Percentiles rank a stretch among this genome's conserved stretches.
These are phyloP conservation scores for Flaveria linearis DNA, from an alignment of 129 eudicot genomes.

Conservation along the genomic window DNA sequence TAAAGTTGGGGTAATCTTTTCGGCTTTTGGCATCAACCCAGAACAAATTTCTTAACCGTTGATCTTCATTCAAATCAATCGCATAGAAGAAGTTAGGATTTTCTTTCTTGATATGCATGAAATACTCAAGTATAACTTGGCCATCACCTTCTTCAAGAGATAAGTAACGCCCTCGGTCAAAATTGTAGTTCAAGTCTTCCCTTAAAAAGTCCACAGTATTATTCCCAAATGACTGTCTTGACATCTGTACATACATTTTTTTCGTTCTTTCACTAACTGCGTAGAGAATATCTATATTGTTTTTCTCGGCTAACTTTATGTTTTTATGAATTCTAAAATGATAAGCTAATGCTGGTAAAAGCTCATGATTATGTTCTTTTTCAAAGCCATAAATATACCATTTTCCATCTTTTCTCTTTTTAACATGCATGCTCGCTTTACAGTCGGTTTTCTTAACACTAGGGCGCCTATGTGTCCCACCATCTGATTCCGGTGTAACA, in stretches of 20 bases:
- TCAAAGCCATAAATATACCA: conserved; percentile 46
- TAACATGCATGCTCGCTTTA: conserved; percentile 51
- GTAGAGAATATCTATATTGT: conserved; percentile 44
- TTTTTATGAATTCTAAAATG: conserved; percentile 44
- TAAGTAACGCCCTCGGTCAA: conserved; percentile 35
- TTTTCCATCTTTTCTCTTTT: conserved; percentile 41
- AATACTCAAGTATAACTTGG: conserved; percentile 38
- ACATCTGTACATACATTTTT: conserved; percentile 49
- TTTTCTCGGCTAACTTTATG: conserved; percentile 47
- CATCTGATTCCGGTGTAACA: conserved; percentile 43
- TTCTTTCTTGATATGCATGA: conserved; percentile 43
- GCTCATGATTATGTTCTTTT: conserved; percentile 44
- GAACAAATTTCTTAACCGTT: conserved; percentile 39
- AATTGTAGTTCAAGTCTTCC: conserved; percentile 30
- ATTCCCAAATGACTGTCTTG: conserved; percentile 32
- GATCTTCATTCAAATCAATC: conserved; percentile 41
- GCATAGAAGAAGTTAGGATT: conserved; percentile 46
- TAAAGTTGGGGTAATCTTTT: conserved; percentile 33
- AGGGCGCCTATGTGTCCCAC: conserved; percentile 37
- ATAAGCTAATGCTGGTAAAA: conserved; percentile 43
- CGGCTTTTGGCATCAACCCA: conserved; percentile 51
- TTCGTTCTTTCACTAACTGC: conserved; percentile 46
- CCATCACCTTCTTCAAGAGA: conserved; percentile 43
- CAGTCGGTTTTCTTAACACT: conserved; percentile 44
- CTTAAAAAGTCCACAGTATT: conserved; percentile 21